These are phyloP conservation scores for Meira nashicola DNA, from an alignment of 1,284 basidiomycete genomes.

Conservation along the genomic window DNA sequence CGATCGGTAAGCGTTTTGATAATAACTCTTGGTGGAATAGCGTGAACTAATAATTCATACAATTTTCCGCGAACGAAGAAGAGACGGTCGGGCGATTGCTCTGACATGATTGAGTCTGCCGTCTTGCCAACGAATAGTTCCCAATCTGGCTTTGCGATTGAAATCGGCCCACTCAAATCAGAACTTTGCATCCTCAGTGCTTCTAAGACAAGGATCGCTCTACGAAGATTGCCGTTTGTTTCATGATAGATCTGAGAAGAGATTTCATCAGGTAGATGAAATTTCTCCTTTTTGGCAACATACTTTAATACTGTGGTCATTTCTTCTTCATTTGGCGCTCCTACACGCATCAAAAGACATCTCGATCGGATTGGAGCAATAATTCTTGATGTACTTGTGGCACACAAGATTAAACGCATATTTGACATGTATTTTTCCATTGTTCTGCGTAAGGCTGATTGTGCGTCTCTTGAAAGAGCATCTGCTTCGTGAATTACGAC, in stretches of 20 bases:
- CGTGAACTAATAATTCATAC: slow-evolving; percentile 93
- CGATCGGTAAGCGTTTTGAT: slow-evolving; percentile 62
- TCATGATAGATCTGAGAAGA: slow-evolving; percentile 71
- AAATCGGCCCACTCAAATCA: slow-evolving; percentile 59
- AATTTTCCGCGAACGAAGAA: slow-evolving; percentile 88
- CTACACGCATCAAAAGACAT: slow-evolving; percentile 87
- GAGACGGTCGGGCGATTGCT: slow-evolving; percentile 84
- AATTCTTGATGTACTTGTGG: slow-evolving; percentile 92
- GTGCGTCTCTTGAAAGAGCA: slow-evolving; percentile 86
- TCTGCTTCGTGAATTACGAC: slow-evolving; percentile 87
- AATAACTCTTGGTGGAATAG: slow-evolving; percentile 78
- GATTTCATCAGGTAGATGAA: slow-evolving; percentile 72
- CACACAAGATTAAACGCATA: slow-evolving; percentile 91
- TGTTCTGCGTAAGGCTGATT: slow-evolving; percentile 90
- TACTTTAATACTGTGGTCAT: slow-evolving; percentile 71
- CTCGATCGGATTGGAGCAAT: slow-evolving; percentile 95
- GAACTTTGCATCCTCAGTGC: slow-evolving; percentile 76
- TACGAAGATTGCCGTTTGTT: slow-evolving; percentile 84
- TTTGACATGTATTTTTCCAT: slow-evolving; percentile 99
- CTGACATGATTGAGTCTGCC: slow-evolving; percentile 84
- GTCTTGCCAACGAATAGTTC: slow-evolving; percentile 94
- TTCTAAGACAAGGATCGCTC: slow-evolving; percentile 89
- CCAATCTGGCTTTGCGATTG: slow-evolving; percentile 92
- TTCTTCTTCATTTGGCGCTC: slow-evolving; percentile 77
- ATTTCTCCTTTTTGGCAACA: slow-evolving; percentile 77